phyloP scores from a whole-genome alignment of 345 rosid genomes.

The Brassica juncea region DNA sequence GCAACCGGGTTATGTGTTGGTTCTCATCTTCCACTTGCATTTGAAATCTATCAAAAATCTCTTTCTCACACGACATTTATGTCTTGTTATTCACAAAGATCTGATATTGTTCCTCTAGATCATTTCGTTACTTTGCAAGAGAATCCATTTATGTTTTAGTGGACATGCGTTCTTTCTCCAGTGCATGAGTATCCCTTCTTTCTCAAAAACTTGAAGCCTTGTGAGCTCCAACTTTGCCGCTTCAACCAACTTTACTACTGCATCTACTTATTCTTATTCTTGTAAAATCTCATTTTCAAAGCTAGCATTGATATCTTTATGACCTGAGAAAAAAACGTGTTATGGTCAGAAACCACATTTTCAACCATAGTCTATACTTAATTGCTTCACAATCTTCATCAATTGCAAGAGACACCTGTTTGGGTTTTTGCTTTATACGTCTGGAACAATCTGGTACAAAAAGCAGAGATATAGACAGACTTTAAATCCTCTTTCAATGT shows the following conservation, averaged over 20 bases:
- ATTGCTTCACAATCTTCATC: slow-evolving; percentile 80
- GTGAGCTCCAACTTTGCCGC: slow-evolving; percentile 70
- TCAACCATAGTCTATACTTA: slow-evolving; percentile 85
- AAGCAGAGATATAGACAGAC: no score
- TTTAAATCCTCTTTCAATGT: no score
- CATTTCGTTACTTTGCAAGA: slow-evolving; percentile 62
- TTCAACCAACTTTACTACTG: slow-evolving; percentile 81
- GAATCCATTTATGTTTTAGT: slow-evolving; percentile 82
- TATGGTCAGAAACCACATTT: slow-evolving; percentile 75
- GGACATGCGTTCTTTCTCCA: slow-evolving; percentile 66
- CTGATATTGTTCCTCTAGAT: slow-evolving; percentile 74
- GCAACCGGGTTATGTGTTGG: slow-evolving; percentile 31
- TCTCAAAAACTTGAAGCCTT: slow-evolving; percentile 56
- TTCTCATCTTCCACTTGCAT: slow-evolving; percentile 72
- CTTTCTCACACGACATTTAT: slow-evolving; percentile 78
- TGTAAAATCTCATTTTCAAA: slow-evolving; percentile 67
- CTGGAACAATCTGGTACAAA: slow-evolving; percentile 57
- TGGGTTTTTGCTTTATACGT: slow-evolving; percentile 93
- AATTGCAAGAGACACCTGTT: slow-evolving; percentile 80
- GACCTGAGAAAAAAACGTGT: slow-evolving; percentile 73
- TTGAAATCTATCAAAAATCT: slow-evolving; percentile 61
- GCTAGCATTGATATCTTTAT: slow-evolving; percentile 72
- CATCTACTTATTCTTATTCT: slow-evolving; percentile 71
- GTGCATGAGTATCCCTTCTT: slow-evolving; percentile 66
- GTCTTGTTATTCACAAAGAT: slow-evolving; percentile 63